These are phyloP conservation scores for Haematococcus lacustris DNA, from an alignment of 139 green algal genomes.

Conservation along the genomic window DNA sequence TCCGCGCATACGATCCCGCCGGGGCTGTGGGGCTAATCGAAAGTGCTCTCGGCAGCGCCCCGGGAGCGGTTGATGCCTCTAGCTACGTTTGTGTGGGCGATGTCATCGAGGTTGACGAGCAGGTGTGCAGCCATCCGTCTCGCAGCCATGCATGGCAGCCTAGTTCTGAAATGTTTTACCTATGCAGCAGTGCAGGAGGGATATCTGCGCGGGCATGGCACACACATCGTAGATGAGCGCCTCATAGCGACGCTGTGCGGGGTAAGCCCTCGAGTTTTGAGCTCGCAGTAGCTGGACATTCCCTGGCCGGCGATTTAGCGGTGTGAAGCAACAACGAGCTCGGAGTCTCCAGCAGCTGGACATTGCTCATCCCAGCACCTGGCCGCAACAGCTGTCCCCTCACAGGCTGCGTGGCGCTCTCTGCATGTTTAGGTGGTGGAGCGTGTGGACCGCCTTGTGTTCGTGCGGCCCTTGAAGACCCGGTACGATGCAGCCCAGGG, in stretches of 20 bases:
- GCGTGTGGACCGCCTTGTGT: slow-evolving; percentile 79
- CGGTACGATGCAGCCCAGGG: slow-evolving; percentile 70
- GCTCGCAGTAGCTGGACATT: background rate
- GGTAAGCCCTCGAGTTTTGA: background rate
- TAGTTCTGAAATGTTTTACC: background rate
- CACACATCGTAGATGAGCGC: slow-evolving; percentile 49
- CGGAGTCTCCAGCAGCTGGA: background rate
- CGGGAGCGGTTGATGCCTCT: background rate
- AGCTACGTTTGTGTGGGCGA: slow-evolving; percentile 34
- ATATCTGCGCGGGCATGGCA: slow-evolving; percentile 66
- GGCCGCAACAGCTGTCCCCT: background rate
- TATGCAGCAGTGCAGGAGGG: slow-evolving; percentile 23
- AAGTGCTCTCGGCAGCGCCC: too few relatives aligned
- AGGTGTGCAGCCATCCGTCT: slow-evolving; percentile 3
- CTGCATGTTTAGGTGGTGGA: slow-evolving; percentile 34
- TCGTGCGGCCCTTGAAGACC: slow-evolving; percentile 59
- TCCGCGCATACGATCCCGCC: too few relatives aligned
- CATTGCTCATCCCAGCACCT: background rate
- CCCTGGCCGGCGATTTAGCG: background rate
- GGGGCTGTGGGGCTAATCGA: too few relatives aligned
- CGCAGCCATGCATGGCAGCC: slow-evolving; percentile 1
- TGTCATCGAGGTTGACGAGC: slow-evolving; percentile 23
- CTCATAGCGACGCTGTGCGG: slow-evolving; percentile 70
- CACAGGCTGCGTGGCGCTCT: background rate
- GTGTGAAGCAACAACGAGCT: background rate